Evolutionary conservation across 768 basidiomycete species (phyloP).

Genomic region (Aureoboletus auriporus): DNA sequence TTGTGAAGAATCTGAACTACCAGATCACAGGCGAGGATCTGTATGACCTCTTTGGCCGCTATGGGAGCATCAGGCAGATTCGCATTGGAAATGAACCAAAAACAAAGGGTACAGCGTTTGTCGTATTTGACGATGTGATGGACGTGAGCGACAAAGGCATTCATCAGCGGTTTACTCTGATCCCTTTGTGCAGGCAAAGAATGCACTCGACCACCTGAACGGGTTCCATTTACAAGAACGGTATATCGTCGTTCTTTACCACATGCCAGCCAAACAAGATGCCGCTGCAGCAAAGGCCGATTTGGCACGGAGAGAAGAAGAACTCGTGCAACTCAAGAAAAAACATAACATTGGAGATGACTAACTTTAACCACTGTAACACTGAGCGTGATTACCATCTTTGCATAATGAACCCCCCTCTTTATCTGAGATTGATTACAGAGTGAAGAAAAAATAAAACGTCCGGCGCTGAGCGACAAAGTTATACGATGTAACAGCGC

Average conservation of each 20-base stretch:
- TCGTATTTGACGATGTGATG: slow-evolving; percentile 96
- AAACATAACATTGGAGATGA: slow-evolving; percentile 82
- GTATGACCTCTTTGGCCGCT: slow-evolving; percentile 96
- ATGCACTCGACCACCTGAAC: slow-evolving; percentile 93
- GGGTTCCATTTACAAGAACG: slow-evolving; percentile 98
- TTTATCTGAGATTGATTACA: slow-evolving; percentile 9
- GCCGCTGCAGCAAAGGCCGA: slow-evolving; percentile 92
- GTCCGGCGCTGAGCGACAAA: slow-evolving; percentile 4
- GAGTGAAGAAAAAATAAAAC: slow-evolving; percentile 5
- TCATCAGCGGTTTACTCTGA: slow-evolving; percentile 6
- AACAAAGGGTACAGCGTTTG: slow-evolving; percentile 94
- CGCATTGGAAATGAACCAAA: slow-evolving; percentile 90
- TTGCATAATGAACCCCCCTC: slow-evolving; percentile 8
- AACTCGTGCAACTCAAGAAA: slow-evolving; percentile 80
- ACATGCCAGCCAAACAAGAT: slow-evolving; percentile 97
- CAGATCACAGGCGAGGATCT: slow-evolving; percentile 90
- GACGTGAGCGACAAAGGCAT: slow-evolving; percentile 53
- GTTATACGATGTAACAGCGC: slow-evolving; percentile 1
- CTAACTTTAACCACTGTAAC: slow-evolving; percentile 30
- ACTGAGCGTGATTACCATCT: not conserved
- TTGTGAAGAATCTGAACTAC: slow-evolving; percentile 92
- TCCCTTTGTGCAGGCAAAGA: slow-evolving; percentile 68
- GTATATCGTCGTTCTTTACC: slow-evolving; percentile 96
- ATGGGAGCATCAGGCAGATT: slow-evolving; percentile 94
- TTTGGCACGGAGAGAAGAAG: slow-evolving; percentile 86